Evolutionary conservation across 164 flowering plant species (phyloP).

Genomic region (Annona cherimola): DNA sequence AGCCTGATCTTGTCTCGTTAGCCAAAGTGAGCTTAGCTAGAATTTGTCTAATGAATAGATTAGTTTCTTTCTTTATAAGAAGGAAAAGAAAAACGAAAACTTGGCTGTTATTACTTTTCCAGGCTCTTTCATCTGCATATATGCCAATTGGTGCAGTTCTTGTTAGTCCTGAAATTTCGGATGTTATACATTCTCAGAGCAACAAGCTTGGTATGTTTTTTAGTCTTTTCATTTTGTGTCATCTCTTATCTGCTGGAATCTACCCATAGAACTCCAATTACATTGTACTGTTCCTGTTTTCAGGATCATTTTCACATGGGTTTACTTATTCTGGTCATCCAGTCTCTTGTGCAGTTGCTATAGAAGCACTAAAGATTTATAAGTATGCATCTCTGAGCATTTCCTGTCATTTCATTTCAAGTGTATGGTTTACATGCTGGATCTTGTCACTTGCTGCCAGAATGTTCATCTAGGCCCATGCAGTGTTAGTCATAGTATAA

Average conservation of each 20-base stretch:
- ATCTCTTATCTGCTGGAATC: not conserved
- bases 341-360: conserved; percentile 92
- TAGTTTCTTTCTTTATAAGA: not conserved
- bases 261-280: not conserved
- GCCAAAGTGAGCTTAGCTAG: conserved; percentile 59
- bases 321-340: conserved; percentile 99
- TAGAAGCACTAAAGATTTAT: conserved; percentile 86
- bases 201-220: conserved; percentile 69
- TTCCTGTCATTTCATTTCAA: not conserved
- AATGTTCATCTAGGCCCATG: not conserved
- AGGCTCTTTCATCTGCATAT: conserved; percentile 91
- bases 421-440: not conserved
- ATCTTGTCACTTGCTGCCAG: not conserved
- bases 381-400: conserved; percentile 40
- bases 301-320: conserved; percentile 91
- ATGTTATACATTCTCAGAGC: conserved; percentile 86
- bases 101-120: conserved; percentile 7
- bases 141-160: conserved; percentile 97
- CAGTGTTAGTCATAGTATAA: not conserved
- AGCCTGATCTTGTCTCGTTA: conserved; percentile 90
- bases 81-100: not conserved
- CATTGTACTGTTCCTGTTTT: conserved; percentile 1
- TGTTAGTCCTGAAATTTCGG: conserved; percentile 84
- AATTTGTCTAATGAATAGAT: not conserved
- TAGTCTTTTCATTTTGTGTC: not conserved